Percentiles rank a stretch among this genome's conserved stretches.
Conservation (phyloP, 768 basidiomycete genomes). For the Auricularia cornea region DNA sequence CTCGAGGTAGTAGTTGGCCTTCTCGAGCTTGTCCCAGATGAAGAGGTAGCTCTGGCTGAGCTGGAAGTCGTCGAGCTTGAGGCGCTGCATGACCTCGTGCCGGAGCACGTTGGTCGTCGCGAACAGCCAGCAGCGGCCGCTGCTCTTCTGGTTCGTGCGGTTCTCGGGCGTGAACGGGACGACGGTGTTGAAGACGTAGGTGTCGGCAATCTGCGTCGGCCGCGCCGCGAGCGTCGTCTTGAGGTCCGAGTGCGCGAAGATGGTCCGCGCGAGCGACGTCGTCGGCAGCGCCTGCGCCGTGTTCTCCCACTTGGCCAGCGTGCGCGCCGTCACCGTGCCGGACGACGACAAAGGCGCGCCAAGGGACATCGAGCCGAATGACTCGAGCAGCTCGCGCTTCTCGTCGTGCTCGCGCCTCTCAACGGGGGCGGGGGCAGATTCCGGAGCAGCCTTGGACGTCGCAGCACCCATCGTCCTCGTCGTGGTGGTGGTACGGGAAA, state of each 20-base stretch:
- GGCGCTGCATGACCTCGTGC: slow-evolving; percentile 75
- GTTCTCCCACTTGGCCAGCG: background rate
- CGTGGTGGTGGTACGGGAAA: too few relatives aligned
- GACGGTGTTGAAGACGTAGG: slow-evolving; percentile 75
- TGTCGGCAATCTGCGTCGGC: slow-evolving; percentile 48
- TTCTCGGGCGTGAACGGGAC: slow-evolving; percentile 77
- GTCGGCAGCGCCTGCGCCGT: background rate
- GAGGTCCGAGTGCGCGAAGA: slow-evolving; percentile 64
- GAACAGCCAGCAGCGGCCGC: slow-evolving; percentile 93
- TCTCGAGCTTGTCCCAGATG: slow-evolving; percentile 96
- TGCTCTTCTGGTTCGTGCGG: slow-evolving; percentile 78
- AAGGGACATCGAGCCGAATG: background rate
- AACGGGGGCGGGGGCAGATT: too few relatives aligned
- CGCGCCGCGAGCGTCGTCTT: slow-evolving; percentile 56
- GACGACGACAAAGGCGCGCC: background rate
- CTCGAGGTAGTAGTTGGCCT: slow-evolving; percentile 89
- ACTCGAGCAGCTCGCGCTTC: background rate
- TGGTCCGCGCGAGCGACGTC: slow-evolving; percentile 57
- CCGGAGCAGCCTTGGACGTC: too few relatives aligned
- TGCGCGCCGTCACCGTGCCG: background rate
- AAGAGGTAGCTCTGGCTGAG: slow-evolving; percentile 89
- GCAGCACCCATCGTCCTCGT: too few relatives aligned
- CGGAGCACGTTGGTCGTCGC: slow-evolving; percentile 83
- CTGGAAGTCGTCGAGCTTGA: slow-evolving; percentile 83
- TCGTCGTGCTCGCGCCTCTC: background rate